Evolutionary conservation across 768 basidiomycete species (phyloP).

Genomic region (Agrocybe praecox): DNA sequence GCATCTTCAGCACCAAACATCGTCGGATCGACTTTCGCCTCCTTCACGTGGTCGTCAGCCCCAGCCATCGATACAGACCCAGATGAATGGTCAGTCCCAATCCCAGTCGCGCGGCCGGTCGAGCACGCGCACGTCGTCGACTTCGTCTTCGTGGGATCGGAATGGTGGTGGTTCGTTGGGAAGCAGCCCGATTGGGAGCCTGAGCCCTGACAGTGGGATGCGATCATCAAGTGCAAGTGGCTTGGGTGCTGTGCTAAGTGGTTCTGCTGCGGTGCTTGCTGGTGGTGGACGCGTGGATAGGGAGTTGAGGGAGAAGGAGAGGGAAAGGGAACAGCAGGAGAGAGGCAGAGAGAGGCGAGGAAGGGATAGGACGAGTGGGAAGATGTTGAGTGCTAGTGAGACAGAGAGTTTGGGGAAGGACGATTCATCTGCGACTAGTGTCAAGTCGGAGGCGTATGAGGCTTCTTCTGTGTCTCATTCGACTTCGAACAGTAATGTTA

Average conservation of each 20-base stretch:
- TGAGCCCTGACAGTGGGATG: slow-evolving; percentile 38
- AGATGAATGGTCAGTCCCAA: slow-evolving; percentile 10
- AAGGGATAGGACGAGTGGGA: slow-evolving; percentile 40
- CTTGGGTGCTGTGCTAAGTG: slow-evolving; percentile 21
- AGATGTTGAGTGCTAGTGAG: slow-evolving; percentile 39
- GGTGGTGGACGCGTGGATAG: slow-evolving; percentile 35
- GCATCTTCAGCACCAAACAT: neutral
- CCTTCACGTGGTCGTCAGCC: slow-evolving; percentile 18
- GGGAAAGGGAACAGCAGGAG: slow-evolving; percentile 27
- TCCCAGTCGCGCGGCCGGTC: slow-evolving; percentile 54
- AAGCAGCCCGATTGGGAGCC: slow-evolving; percentile 33
- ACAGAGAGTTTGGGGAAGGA: slow-evolving; percentile 25
- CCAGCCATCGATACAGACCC: slow-evolving; percentile 7
- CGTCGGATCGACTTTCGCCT: slow-evolving; percentile 19
- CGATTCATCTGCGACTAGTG: slow-evolving; percentile 5
- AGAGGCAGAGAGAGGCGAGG: slow-evolving; percentile 36
- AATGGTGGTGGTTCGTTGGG: slow-evolving; percentile 36
- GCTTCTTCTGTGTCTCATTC: neutral
- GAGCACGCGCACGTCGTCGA: slow-evolving; percentile 54
- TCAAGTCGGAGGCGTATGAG: no score
- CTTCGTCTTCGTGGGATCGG: slow-evolving; percentile 52
- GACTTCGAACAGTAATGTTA: neutral
- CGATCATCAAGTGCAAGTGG: slow-evolving; percentile 11
- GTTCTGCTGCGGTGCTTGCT: slow-evolving; percentile 28
- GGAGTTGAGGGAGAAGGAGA: slow-evolving; percentile 24